Conservation (phyloP, 2,329 filamentous ascomycete genomes). For the Elsinoe batatas region DNA sequence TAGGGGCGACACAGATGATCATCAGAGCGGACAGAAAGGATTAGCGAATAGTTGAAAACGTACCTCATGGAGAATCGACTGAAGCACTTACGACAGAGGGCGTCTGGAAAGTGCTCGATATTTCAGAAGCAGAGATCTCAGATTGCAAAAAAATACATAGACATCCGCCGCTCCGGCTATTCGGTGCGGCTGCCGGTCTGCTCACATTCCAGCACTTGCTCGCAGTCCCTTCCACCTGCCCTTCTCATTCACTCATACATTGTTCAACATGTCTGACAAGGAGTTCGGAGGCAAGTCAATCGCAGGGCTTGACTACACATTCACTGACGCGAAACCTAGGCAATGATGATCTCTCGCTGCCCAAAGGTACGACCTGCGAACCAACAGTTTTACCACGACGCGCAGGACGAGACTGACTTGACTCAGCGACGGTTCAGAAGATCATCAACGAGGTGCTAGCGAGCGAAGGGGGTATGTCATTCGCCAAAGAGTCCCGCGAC, state of each 20-base stretch:
- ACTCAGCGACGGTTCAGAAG: slow-evolving; percentile 57
- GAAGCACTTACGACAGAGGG: not conserved
- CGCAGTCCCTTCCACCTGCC: not conserved
- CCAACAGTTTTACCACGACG: not conserved
- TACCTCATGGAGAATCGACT: not conserved
- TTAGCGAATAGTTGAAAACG: not conserved
- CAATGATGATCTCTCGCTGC: slow-evolving; percentile 50
- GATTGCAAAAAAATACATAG: not conserved
- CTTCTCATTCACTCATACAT: not conserved
- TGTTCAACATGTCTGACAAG: slow-evolving; percentile 42
- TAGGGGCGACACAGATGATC: slow-evolving; percentile 53
- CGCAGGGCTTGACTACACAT: not conserved
- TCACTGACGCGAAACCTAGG: slow-evolving; percentile 27
- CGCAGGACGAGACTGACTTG: not conserved
- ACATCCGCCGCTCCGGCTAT: not conserved
- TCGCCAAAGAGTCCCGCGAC: slow-evolving; percentile 91
- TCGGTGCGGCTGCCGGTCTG: not conserved
- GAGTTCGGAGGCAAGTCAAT: slow-evolving; percentile 40
- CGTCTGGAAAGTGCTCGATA: not conserved
- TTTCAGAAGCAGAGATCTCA: not conserved
- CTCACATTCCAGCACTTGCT: not conserved
- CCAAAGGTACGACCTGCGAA: slow-evolving; percentile 38
- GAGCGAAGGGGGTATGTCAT: slow-evolving; percentile 64
- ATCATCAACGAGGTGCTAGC: slow-evolving; percentile 93
- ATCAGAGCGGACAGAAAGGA: slow-evolving; percentile 30